phyloP scores from a whole-genome alignment of 805 yeast species.

The Metschnikowia anglica region DNA sequence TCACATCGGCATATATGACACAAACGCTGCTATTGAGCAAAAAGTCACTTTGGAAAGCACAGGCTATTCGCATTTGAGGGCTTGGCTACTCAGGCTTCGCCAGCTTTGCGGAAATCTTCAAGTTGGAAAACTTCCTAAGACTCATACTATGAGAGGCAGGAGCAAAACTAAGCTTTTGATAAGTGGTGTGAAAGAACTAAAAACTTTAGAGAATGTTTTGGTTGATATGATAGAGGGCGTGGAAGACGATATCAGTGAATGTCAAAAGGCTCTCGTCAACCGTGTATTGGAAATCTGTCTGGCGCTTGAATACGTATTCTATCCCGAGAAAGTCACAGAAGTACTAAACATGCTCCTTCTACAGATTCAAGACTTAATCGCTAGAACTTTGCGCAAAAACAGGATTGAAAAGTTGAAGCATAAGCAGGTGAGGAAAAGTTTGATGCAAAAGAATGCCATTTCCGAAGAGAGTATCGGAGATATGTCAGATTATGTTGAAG shows the following conservation, averaged over 20 bases:
- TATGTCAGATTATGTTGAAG: constrained; percentile 6
- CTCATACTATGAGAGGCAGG: constrained; percentile 8
- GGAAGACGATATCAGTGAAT: constrained; percentile 43
- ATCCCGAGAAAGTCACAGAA: constrained; percentile 51
- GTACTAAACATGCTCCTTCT: constrained; percentile 41
- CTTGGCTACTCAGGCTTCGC: constrained; percentile 68
- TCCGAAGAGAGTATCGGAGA: constrained; percentile 18
- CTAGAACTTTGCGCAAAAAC: background rate
- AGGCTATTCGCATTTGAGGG: constrained; percentile 50
- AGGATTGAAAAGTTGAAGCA: constrained; percentile 1
- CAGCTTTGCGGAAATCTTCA: constrained; percentile 84
- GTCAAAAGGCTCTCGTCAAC: constrained; percentile 49
- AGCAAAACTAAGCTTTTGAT: constrained; percentile 13
- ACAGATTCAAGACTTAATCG: constrained; percentile 9
- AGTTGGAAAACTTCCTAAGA: constrained; percentile 31
- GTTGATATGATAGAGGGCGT: constrained; percentile 61
- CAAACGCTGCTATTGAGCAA: constrained; percentile 48
- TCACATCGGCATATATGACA: constrained; percentile 54
- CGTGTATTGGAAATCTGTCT: constrained; percentile 63
- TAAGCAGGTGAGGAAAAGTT: background rate
- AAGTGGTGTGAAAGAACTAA: constrained; percentile 29
- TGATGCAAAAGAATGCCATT: constrained; percentile 22
- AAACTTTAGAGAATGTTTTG: constrained; percentile 64
- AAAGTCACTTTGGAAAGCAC: constrained; percentile 49
- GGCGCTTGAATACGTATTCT: constrained; percentile 55